Base-by-base conservation (phyloP, 1,139 yeast species). In the Nadsonia commutata region DNA sequence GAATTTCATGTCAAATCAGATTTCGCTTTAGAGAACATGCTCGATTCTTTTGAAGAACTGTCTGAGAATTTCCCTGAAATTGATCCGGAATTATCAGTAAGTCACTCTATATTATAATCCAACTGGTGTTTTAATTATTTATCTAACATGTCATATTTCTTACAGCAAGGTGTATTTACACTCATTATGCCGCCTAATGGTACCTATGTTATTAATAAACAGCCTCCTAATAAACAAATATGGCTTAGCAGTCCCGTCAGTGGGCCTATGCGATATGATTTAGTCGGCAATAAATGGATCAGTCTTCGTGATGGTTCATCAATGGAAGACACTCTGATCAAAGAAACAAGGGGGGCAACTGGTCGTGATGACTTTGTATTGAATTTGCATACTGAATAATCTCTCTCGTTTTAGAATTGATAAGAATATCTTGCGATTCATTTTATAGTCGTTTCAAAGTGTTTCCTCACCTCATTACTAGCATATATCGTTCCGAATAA, bases 171-270 rank as follows among this genome's bases (percentile, higher is more conserved):
- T 2, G 95, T 86, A 11, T 63, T 86, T 65, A 78, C 88, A 2
- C 60, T 86, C 48, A 71, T 68, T 2, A 58, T 81, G 31, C 82
- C 85, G 2, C 72, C 76, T 2, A 64, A 68, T 33, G 95, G 95
- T 2, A 74, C 88, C 1, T 86, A 86, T 58, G 94, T 86, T 31
- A 78, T 88, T 53, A 88, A 86, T 65, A 84, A 84, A 57, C 95
- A 88, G 63, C 95, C 96, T 1, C 94, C 95, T 2, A 86, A 84
- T 61, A 80, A 80, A 60, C 97, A 86, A 59, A 79, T 86, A 37
- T 86, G 97, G 97, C 70, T 85, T 44, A 77, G 93, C 48, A 81
- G 94, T 37, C 97, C 97, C 0, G 56, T 83, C 3, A 81, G 93
- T n/a, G 97, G 97, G 0, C 97, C 97, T 11, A 83, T 84, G 56